phyloP scores from a whole-genome alignment of 2,329 filamentous ascomycete genomes.

The Monosporascus sp. region DNA sequence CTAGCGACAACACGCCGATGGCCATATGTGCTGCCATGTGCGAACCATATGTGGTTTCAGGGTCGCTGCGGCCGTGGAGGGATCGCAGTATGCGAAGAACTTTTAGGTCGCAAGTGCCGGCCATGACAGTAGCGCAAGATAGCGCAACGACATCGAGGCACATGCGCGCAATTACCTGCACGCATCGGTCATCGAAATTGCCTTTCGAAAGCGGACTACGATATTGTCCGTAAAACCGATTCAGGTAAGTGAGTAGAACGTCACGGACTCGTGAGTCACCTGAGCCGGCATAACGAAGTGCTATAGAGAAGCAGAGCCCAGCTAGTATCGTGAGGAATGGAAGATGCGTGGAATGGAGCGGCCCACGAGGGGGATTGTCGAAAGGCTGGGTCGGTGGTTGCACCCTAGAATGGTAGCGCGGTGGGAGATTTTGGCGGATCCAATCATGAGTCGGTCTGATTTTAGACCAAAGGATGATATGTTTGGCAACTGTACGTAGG shows the following conservation, averaged over 20 bases:
- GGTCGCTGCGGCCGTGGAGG: slow-evolving; percentile 80
- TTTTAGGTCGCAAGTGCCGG: slow-evolving; percentile 83
- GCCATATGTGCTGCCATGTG: slow-evolving; percentile 91
- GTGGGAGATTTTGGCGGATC: slow-evolving; percentile 70
- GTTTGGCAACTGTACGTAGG: slow-evolving; percentile 79
- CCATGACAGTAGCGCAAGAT: slow-evolving; percentile 84
- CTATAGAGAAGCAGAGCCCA: slow-evolving; percentile 78
- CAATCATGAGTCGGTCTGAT: slow-evolving; percentile 71
- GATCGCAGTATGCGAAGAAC: slow-evolving; percentile 81
- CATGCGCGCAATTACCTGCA: slow-evolving; percentile 77
- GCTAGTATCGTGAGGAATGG: slow-evolving; percentile 90
- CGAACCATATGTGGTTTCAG: slow-evolving; percentile 84
- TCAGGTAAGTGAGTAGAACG: slow-evolving; percentile 75
- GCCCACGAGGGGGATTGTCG: slow-evolving; percentile 18
- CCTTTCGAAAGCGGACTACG: slow-evolving; percentile 31
- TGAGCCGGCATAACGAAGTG: slow-evolving; percentile 69
- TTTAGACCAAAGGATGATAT: slow-evolving; percentile 87
- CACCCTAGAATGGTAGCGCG: slow-evolving; percentile 58
- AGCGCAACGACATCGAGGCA: slow-evolving; percentile 86
- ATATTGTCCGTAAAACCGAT: slow-evolving; percentile 77
- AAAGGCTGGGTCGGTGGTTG: slow-evolving; percentile 53
- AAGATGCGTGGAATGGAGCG: slow-evolving; percentile 73
- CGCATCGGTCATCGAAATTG: slow-evolving; percentile 77
- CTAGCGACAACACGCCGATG: slow-evolving; percentile 84
- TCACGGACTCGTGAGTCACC: slow-evolving; percentile 68